Base-by-base conservation (phyloP, 139 green algal species). In the Picochlorum sp. region DNA sequence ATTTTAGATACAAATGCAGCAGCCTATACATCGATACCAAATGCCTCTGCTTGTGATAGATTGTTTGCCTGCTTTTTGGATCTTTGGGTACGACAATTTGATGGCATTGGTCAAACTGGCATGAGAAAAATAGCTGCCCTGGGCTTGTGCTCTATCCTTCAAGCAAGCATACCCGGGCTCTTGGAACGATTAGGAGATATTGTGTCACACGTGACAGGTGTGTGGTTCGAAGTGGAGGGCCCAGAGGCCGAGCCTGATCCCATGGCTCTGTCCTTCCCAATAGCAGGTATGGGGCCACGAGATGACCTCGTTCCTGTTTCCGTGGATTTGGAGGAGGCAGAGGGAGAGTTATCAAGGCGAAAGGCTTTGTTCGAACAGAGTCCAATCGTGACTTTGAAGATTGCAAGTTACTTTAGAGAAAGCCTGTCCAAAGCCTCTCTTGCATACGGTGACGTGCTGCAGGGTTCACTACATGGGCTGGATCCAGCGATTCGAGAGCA, bases 111-210 rank as follows among this genome's bases (percentile, higher is more conserved):
- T 2, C 57, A 67, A 65, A 69, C 69, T 2, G 52, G 51, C 0
- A 71, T 62, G 0, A 76, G 89, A 37, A 92, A 91, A 75, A 79
- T 96, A 13, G 71, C 45, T 14, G 84, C 87, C 15, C 75, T 91
- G 45, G 89, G 65, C n/a, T 77, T 96, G 34, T 81, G 66, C 20
- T 59, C 75, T 4, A 56, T 88, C 60, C 75, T 96, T 24, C 67
- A 59, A 2, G 37, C 84, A 20, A 80, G 71, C 6, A 13, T 75
- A 34, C 66, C 69, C 9, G 60, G 60, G 18, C 20, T 86, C 20
- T 54, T 84, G 44, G 57, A 76, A 14, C 47, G 62, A n/a, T 57
- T 81, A 26, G 66, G 71, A 20, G 37, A 51, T 18, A 69, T 83
- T 18, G 57, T 68, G 7, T 68, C 75, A 8, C 49, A 69, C 62